A percentile compares a stretch with the other conserved stretches of the same genome.
phyloP scores from a whole-genome alignment of 2,329 filamentous ascomycete genomes.

The Madurella mycetomatis region DNA sequence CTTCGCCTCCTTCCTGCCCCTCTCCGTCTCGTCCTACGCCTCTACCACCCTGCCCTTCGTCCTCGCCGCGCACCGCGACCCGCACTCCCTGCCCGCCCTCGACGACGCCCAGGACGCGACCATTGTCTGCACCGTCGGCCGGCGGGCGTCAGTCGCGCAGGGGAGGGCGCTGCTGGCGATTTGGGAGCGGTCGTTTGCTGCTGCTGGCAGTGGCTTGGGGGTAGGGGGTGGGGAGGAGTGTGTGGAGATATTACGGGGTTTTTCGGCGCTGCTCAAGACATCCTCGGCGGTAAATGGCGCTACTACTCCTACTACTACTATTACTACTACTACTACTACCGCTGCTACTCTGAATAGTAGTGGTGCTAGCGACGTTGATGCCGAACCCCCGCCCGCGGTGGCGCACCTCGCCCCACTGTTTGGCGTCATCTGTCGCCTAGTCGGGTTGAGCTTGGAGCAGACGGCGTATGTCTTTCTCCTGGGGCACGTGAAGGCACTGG shows the following conservation, averaged over 20 bases:
- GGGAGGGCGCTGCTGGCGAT: slow-evolving; percentile 69
- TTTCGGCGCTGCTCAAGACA: slow-evolving; percentile 34
- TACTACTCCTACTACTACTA: neutral
- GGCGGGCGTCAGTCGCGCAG: slow-evolving; percentile 70
- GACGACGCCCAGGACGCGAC: slow-evolving; percentile 75
- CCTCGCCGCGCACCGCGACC: slow-evolving; percentile 59
- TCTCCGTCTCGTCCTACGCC: slow-evolving; percentile 68
- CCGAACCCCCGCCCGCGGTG: slow-evolving; percentile 40
- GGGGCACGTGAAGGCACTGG: slow-evolving; percentile 69
- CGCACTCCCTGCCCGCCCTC: slow-evolving; percentile 48
- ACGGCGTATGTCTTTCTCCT: slow-evolving; percentile 72
- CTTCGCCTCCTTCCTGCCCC: slow-evolving; percentile 63
- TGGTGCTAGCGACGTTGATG: neutral
- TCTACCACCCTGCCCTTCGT: slow-evolving; percentile 71
- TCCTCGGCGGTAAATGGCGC: slow-evolving; percentile 13
- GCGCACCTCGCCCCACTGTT: slow-evolving; percentile 69
- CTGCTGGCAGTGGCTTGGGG: neutral
- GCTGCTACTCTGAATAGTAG: too few species aligned
- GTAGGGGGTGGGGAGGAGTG: neutral
- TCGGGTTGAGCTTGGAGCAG: slow-evolving; percentile 57
- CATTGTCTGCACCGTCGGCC: slow-evolving; percentile 72
- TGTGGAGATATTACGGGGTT: slow-evolving; percentile 32
- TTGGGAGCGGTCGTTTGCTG: slow-evolving; percentile 67
- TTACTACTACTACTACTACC: neutral
- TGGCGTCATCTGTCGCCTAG: slow-evolving; percentile 60